Base-by-base conservation (phyloP, 257 asterid species). In the Scutellaria galericulata region DNA sequence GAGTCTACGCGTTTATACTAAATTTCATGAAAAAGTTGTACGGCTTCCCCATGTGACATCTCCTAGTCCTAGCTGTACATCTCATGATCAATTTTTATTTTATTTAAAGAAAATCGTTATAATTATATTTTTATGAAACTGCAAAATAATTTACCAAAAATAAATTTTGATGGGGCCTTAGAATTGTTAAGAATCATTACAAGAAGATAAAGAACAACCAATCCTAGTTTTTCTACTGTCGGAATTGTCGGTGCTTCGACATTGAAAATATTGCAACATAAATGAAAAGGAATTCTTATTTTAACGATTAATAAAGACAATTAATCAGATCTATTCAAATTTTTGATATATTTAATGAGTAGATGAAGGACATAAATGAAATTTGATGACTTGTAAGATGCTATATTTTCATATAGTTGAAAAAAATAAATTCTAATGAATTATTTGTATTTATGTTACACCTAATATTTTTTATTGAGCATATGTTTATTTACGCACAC, bases 1-100 rank as follows among this genome's bases (percentile, higher is more conserved):
- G 50, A 74, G 66, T 77, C 78, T 61, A 77, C 78, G 71, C 78
- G 78, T 66, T 58, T 65, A 12, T 35, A 77, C 64, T 22, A 13
- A 64, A 46, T 50, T 54, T 51, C 72, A 70, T 40, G 71, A 64
- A 51, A 59, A 59, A 52, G 51, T 60, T 44, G 66, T 56, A 57
- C 52, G 13, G 39, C 46, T 8, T 11, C 70, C 62, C 66, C 75
- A 64, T 64, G 81, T 71, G 72, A 64, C 41, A 31, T 61, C 42
- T 53, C 57, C 39, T 42, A 37, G 31, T 53, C 57, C 39, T 42
- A 45, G 78, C 72, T 78, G 82, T 73, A 64, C 57, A 73, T 78
- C 68, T 20, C 41, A 27, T 40, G 45, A 24, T 22, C 57, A 57
- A 45, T 57, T 37, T 56, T 9, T n/a, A 2, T 46, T 9, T 15